Conservation (phyloP, 1,139 yeast species). For the Geotrichum candidum region DNA sequence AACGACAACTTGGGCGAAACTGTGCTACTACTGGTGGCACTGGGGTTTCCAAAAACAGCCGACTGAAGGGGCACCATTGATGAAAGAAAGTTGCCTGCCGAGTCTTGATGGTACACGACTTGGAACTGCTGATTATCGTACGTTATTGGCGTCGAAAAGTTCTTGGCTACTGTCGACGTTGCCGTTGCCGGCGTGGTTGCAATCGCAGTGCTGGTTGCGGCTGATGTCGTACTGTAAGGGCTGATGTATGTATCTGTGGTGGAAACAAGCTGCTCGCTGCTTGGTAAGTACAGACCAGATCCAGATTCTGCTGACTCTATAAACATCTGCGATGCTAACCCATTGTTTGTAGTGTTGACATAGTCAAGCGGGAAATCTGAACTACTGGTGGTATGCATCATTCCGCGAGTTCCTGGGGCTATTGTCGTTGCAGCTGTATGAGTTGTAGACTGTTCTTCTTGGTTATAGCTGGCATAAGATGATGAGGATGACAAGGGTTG, state of each 20-base stretch:
- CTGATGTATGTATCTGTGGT: not conserved
- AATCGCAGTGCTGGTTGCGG: not conserved
- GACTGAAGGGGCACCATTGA: slow-evolving; percentile 12
- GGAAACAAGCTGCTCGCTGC: not conserved
- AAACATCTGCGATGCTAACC: slow-evolving; percentile 3
- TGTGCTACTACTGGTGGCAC: not conserved
- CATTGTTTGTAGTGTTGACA: slow-evolving; percentile 11
- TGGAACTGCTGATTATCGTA: slow-evolving; percentile 15
- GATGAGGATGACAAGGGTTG: not conserved
- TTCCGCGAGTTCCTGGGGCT: slow-evolving; percentile 1
- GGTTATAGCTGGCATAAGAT: not conserved
- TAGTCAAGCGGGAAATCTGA: slow-evolving; percentile 32
- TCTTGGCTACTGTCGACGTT: not conserved
- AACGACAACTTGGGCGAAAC: not conserved
- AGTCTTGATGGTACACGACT: slow-evolving; percentile 16
- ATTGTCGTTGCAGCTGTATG: not conserved
- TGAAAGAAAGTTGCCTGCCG: slow-evolving; percentile 10
- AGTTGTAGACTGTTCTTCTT: slow-evolving; percentile 1
- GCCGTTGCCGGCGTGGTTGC: not conserved
- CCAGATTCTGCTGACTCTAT: slow-evolving; percentile 3
- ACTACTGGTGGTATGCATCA: slow-evolving; percentile 6
- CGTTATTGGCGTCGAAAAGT: slow-evolving; percentile 3
- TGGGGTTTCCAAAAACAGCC: not conserved
- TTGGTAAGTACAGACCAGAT: not conserved
- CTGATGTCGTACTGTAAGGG: not conserved